Conservation (phyloP, 805 yeast species). For the Schizosaccharomyces japonicus region DNA sequence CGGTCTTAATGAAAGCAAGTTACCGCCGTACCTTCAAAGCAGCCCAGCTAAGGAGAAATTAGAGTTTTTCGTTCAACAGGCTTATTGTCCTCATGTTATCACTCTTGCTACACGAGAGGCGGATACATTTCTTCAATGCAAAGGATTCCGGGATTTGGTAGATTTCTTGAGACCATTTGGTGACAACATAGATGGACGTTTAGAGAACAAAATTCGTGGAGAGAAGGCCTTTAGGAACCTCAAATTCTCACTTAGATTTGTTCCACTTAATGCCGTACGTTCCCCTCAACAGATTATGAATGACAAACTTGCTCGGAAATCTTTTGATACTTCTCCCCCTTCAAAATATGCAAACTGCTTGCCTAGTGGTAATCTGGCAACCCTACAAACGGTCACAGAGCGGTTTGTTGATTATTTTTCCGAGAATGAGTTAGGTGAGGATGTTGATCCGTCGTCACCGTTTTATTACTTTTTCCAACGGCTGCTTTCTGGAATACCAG, state of each 20-base stretch:
- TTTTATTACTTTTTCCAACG: constrained; percentile 34
- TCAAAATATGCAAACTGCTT: constrained; percentile 7
- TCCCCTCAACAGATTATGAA: constrained; percentile 3
- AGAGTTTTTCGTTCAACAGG: not conserved
- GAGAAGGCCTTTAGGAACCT: not conserved
- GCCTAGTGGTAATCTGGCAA: constrained; percentile 8
- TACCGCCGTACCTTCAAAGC: not conserved
- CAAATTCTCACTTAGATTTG: not conserved
- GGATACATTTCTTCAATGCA: constrained; percentile 21
- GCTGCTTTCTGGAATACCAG: constrained; percentile 31
- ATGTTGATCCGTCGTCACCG: constrained; percentile 18
- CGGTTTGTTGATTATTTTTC: constrained; percentile 9
- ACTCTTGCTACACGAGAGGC: constrained; percentile 26
- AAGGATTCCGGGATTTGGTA: constrained; percentile 23
- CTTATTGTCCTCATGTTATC: constrained; percentile 23
- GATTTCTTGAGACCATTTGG: constrained; percentile 33
- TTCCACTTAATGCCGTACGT: not conserved
- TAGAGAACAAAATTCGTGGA: constrained; percentile 18
- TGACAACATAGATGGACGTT: constrained; percentile 25
- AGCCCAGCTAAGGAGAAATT: not conserved
- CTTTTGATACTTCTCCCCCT: constrained; percentile 6
- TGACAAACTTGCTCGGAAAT: too few species aligned
- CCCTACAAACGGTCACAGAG: constrained; percentile 6
- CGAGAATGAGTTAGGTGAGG: constrained; percentile 11
- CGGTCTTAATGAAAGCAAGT: too few species aligned